Evolutionary conservation across 2,329 filamentous ascomycete genomes (phyloP).

Genomic region (Zopfia rhizophila): DNA sequence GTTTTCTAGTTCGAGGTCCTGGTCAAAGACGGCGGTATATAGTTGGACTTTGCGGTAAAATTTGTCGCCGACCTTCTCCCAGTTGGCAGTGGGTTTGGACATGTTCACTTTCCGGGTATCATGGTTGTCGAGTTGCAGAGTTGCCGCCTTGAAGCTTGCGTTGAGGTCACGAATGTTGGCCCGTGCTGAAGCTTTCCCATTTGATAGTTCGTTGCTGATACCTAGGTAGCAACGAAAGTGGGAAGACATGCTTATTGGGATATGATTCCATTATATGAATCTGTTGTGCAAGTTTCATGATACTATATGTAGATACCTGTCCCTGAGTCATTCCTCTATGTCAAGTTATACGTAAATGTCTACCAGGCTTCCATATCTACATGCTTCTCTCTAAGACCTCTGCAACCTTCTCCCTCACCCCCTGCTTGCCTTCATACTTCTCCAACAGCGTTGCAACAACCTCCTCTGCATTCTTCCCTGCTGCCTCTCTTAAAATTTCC

Average conservation of each 20-base stretch:
- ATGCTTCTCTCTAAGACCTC: slow-evolving; percentile 69
- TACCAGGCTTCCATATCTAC: too few species aligned
- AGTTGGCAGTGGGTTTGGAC: slow-evolving; percentile 81
- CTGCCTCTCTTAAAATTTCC: slow-evolving; percentile 63
- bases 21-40: slow-evolving; percentile 92
- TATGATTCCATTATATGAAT: too few species aligned
- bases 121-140: slow-evolving; percentile 16
- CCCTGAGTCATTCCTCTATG: too few species aligned
- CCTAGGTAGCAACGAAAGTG: too few species aligned
- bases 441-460: slow-evolving; percentile 54
- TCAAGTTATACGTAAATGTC: too few species aligned
- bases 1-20: slow-evolving; percentile 93
- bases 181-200: slow-evolving; percentile 18
- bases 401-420: slow-evolving; percentile 68
- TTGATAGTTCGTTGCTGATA: too few species aligned
- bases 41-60: slow-evolving; percentile 96
- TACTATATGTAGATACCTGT: too few species aligned
- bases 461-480: slow-evolving; percentile 45
- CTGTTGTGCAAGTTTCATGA: too few species aligned
- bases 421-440: slow-evolving; percentile 57
- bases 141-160: slow-evolving; percentile 14
- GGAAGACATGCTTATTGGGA: too few species aligned
- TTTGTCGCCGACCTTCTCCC: slow-evolving; percentile 91
- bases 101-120: slow-evolving; percentile 34
- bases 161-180: slow-evolving; percentile 12